Percentiles rank a stretch among this genome's conserved stretches.
Conservation (phyloP, 1,284 basidiomycete genomes). For the Pascua guehoae region DNA sequence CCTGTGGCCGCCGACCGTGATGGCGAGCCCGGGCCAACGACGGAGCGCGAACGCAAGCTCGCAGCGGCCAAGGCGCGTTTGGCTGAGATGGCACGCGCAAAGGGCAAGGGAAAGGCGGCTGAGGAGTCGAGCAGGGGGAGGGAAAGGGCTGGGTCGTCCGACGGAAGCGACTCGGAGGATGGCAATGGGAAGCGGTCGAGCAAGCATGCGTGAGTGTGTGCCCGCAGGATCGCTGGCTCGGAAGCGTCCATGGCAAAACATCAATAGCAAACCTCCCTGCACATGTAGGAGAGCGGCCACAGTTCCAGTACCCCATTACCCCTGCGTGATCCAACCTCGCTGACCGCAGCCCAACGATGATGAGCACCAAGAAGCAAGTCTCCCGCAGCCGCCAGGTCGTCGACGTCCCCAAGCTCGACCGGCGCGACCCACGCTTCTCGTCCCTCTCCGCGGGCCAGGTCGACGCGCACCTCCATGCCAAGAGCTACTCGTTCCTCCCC, state of each 20-base stretch:
- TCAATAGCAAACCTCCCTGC: too few relatives aligned
- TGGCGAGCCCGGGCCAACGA: neutral
- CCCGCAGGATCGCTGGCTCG: neutral
- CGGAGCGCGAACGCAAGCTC: conserved; percentile 19
- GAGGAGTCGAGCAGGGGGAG: conserved; percentile 1
- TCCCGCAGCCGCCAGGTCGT: conserved; percentile 72
- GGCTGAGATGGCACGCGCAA: conserved; percentile 37
- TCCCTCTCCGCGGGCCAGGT: conserved; percentile 66
- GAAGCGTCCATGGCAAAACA: too few relatives aligned
- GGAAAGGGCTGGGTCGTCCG: conserved; percentile 22
- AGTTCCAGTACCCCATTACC: too few relatives aligned
- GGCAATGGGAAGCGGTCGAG: conserved; percentile 60
- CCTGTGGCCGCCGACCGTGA: conserved; percentile 6
- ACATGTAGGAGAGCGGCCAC: too few relatives aligned
- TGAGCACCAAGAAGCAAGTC: conserved; percentile 83
- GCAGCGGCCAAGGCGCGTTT: conserved; percentile 37
- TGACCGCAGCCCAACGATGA: conserved; percentile 66
- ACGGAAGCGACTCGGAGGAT: conserved; percentile 25
- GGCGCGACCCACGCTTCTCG: conserved; percentile 87
- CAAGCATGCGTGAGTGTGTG: conserved; percentile 77
- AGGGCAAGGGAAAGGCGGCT: conserved; percentile 30
- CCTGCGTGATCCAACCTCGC: neutral
- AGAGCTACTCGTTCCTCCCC: conserved; percentile 75
- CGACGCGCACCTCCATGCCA: conserved; percentile 64
- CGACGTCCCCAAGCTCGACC: conserved; percentile 63